phyloP scores from a whole-genome alignment of 495 filamentous ascomycete genomes.

The Hypoxylon crocopeplum region DNA sequence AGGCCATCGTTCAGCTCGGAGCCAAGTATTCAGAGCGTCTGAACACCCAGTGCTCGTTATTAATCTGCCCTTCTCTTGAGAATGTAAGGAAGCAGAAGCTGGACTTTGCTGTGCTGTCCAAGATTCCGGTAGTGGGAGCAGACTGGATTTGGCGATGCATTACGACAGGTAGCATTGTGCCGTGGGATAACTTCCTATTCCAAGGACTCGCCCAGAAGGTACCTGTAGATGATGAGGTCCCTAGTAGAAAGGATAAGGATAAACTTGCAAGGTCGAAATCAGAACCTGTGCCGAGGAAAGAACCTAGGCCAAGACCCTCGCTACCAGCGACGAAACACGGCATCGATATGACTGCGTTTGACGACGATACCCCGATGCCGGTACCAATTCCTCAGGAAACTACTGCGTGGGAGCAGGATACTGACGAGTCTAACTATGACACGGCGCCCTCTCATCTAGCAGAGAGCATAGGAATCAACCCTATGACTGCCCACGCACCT shows the following conservation, averaged over 20 bases:
- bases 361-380: constrained; percentile 15
- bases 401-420: constrained; percentile 3
- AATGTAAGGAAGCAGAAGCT: constrained; percentile 76
- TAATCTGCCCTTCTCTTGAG: constrained; percentile 67
- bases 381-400: too few species aligned
- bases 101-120: constrained; percentile 71
- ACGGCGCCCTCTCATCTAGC: constrained; percentile 47
- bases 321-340: constrained; percentile 23
- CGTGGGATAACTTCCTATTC: constrained; percentile 47
- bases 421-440: constrained; percentile 23
- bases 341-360: constrained; percentile 44
- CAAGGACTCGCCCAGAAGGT: constrained; percentile 43
- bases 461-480: constrained; percentile 14
- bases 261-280: constrained; percentile 15
- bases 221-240: background rate
- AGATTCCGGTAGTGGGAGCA: constrained; percentile 76
- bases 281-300: constrained; percentile 15
- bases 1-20: constrained; percentile 75
- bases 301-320: constrained; percentile 1
- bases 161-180: constrained; percentile 45
- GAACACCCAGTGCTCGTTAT: constrained; percentile 67
- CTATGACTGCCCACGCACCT: constrained; percentile 28
- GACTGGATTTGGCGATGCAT: constrained; percentile 89
- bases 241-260: constrained; percentile 9
- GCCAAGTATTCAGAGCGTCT: constrained; percentile 80